Evolutionary conservation across 2,329 filamentous ascomycete species (phyloP).

Genomic region (Sordariomycetes sp.): DNA sequence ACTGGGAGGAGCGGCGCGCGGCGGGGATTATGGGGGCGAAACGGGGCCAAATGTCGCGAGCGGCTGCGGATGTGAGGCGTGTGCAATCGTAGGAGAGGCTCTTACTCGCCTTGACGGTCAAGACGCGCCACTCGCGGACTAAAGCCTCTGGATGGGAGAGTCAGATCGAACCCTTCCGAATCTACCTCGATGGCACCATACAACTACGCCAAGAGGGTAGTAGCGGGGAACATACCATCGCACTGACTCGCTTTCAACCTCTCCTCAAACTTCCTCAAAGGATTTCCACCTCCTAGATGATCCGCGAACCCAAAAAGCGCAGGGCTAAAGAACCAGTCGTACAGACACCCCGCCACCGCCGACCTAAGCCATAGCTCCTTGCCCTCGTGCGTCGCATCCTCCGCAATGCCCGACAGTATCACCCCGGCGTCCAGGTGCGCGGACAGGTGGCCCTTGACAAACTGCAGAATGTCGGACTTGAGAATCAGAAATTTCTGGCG

Average conservation of each 20-base stretch:
- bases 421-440: neutral
- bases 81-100: neutral
- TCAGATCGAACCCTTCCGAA: no score
- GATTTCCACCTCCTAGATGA: neutral
- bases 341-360: neutral
- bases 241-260: neutral
- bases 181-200: neutral
- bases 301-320: neutral
- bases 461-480: slow-evolving; percentile 26
- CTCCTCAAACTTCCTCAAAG: neutral
- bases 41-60: neutral
- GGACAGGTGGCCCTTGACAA: neutral
- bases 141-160: no score
- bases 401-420: neutral
- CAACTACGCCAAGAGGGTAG: neutral
- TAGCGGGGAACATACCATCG: neutral
- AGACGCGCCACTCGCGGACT: neutral
- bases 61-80: neutral
- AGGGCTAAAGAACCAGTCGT: neutral
- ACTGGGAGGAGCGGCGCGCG: no score
- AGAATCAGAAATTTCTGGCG: slow-evolving; percentile 39
- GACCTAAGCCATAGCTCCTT: neutral
- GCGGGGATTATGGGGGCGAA: no score
- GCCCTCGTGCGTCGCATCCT: neutral
- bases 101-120: neutral